Evolutionary conservation across 108 stramenopile species (phyloP).

Genomic region (Epithemia pelagica): DNA sequence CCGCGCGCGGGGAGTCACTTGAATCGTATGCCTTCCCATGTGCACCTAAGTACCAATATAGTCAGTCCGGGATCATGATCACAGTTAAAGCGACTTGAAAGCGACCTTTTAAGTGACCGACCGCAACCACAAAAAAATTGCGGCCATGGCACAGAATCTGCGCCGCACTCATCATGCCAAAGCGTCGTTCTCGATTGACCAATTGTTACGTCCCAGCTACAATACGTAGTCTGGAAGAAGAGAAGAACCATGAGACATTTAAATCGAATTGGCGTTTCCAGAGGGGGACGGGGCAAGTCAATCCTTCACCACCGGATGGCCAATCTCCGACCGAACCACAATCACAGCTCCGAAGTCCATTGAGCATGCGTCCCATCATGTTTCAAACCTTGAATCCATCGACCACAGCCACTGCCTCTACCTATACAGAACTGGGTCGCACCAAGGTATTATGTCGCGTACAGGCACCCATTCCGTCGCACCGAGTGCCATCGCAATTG

Average conservation of each 20-base stretch:
- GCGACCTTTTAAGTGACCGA: too few relatives aligned
- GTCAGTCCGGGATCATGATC: too few relatives aligned
- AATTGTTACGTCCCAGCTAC: constrained; percentile 7
- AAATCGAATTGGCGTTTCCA: background rate
- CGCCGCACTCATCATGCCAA: too few relatives aligned
- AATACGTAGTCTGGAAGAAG: background rate
- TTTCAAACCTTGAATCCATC: background rate
- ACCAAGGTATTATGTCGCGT: constrained; percentile 73
- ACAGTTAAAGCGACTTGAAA: too few relatives aligned
- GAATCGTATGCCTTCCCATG: too few relatives aligned
- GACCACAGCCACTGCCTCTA: background rate
- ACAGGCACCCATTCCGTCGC: constrained; percentile 26
- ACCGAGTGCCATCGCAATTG: background rate
- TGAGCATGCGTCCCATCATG: background rate
- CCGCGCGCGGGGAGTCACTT: too few relatives aligned
- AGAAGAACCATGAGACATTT: background rate
- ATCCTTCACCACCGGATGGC: background rate
- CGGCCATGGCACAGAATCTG: too few relatives aligned
- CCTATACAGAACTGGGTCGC: constrained; percentile 56
- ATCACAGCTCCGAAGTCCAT: background rate
- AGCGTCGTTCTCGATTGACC: background rate
- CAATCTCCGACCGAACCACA: background rate
- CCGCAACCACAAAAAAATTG: too few relatives aligned
- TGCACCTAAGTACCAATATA: too few relatives aligned
- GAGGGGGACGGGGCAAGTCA: background rate